Percentiles rank a stretch among this genome's conserved stretches.
Evolutionary conservation across 1,139 yeast genomes (phyloP).

Genomic region (Pneumocystis sp.): DNA sequence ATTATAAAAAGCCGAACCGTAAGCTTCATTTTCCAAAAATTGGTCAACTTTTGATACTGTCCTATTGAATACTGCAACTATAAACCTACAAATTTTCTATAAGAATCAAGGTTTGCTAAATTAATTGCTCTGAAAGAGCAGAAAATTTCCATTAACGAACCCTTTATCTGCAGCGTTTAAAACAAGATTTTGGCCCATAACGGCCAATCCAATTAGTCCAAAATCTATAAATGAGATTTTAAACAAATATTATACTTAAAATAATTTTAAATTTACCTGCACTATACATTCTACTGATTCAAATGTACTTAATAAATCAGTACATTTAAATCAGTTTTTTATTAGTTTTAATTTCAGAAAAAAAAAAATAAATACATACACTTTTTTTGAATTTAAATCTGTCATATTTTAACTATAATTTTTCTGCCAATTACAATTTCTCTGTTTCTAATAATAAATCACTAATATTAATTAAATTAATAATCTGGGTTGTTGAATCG

Average conservation of each 20-base stretch:
- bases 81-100: background rate
- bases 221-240: constrained; percentile 36
- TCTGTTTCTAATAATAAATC: constrained; percentile 21
- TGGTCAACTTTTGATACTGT: constrained; percentile 90
- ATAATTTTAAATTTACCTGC: constrained; percentile 12
- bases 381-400: background rate
- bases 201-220: constrained; percentile 99
- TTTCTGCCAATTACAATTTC: background rate
- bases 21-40: constrained; percentile 86
- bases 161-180: constrained; percentile 98
- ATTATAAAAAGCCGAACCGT: constrained; percentile 35
- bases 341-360: constrained; percentile 4
- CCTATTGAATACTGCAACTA: constrained; percentile 95
- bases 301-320: constrained; percentile 10
- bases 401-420: background rate
- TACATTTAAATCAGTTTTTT: constrained; percentile 5
- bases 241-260: background rate
- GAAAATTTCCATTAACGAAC: constrained; percentile 23
- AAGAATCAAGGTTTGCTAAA: background rate
- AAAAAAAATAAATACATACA: background rate
- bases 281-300: constrained; percentile 9
- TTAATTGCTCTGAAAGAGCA: background rate
- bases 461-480: no score
- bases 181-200: constrained; percentile 90
- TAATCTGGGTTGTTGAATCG: no score